Conservation (phyloP, 108 stramenopile species). For the Discostella stelligeroides region DNA sequence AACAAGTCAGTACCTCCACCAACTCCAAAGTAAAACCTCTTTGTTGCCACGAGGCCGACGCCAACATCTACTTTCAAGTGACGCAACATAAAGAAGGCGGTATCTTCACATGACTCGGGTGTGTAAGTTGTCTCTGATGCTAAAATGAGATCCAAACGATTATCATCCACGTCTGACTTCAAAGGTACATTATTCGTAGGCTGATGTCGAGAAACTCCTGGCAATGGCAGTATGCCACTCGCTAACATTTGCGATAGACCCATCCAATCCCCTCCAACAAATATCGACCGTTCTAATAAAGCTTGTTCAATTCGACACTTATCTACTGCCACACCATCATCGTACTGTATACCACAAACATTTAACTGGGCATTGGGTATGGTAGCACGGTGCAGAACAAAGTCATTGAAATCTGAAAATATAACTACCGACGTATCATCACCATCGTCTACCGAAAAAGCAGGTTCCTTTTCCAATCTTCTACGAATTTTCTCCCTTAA, state of each 20-base stretch:
- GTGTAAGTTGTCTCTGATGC: conserved; percentile 89
- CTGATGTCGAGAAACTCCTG: neutral
- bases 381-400: conserved; percentile 63
- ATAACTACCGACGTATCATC: conserved; percentile 28
- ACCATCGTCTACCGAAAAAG: neutral
- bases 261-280: conserved; percentile 77
- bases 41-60: conserved; percentile 72
- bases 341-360: conserved; percentile 8
- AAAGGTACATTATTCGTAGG: neutral
- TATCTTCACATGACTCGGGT: conserved; percentile 59
- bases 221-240: conserved; percentile 3
- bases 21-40: conserved; percentile 89
- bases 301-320: conserved; percentile 3
- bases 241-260: conserved; percentile 53
- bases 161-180: neutral
- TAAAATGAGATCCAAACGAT: conserved; percentile 69
- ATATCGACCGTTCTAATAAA: conserved; percentile 41
- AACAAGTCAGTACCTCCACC: conserved; percentile 80
- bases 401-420: conserved; percentile 70
- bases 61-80: conserved; percentile 65
- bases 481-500: conserved; percentile 43
- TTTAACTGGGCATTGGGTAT: conserved; percentile 63
- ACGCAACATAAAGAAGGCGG: conserved; percentile 59
- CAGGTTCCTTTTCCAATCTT: neutral
- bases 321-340: conserved; percentile 4